Evolutionary conservation across 2,329 filamentous ascomycete species (phyloP).

Genomic region (Colletotrichum eleusines): DNA sequence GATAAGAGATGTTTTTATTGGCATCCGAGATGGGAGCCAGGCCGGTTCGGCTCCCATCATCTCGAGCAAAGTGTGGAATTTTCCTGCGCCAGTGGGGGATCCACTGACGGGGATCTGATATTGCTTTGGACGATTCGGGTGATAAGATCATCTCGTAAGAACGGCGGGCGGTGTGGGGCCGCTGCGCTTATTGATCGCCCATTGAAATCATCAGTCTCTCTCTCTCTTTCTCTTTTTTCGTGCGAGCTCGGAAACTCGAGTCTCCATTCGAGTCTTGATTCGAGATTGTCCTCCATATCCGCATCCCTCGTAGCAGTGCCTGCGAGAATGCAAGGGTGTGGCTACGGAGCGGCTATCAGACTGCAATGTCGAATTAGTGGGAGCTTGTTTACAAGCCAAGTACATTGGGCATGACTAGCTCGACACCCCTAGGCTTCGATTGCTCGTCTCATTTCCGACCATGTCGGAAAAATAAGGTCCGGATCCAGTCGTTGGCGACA

Average conservation of each 20-base stretch:
- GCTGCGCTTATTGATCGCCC: constrained; percentile 22
- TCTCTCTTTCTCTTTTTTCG: no score
- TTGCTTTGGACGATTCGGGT: constrained; percentile 23
- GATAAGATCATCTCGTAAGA: no score
- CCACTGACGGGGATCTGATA: constrained; percentile 13
- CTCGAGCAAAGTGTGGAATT: neutral
- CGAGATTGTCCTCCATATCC: constrained; percentile 5
- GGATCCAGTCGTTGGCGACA: constrained; percentile 28
- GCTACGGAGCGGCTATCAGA: constrained; percentile 30
- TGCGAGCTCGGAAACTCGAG: constrained; percentile 8
- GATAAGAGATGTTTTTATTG: constrained; percentile 20
- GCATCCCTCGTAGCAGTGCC: neutral
- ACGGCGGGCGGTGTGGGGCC: constrained; percentile 22
- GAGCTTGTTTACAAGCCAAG: constrained; percentile 30
- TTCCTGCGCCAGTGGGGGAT: neutral
- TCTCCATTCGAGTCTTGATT: no score
- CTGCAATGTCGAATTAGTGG: neutral
- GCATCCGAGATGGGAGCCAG: constrained; percentile 23
- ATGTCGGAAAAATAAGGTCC: constrained; percentile 34
- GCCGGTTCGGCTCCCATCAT: constrained; percentile 29
- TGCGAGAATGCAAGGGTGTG: neutral
- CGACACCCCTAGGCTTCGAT: constrained; percentile 7
- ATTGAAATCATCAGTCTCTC: constrained; percentile 9
- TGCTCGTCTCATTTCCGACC: constrained; percentile 37
- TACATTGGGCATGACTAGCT: constrained; percentile 14